Evolutionary conservation across 1,139 yeast genomes (phyloP), one percentile per base, ranked within the genome.

Genomic region (Geotrichum candidum): DNA sequence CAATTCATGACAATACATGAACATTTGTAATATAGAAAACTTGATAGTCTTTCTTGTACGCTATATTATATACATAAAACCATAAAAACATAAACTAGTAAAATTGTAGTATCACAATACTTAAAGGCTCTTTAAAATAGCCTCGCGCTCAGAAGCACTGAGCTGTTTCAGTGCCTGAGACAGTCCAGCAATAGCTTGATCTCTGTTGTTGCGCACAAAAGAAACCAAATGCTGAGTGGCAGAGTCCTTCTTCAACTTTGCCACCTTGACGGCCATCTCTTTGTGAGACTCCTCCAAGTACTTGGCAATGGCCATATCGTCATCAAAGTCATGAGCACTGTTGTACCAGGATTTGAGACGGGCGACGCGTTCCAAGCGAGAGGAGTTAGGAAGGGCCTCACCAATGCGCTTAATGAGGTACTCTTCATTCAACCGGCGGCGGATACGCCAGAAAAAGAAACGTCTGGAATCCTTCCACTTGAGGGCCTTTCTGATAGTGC

Each of bases 371-470:
- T 91, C 97, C 66, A 90, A 80, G 75, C 92, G 85, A 53, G 84
- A 81, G 56, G 90, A 82, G 58, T 77, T 73, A 61, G 85, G 82
- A 64, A 88, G 75, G 65, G 85, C 87, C 64, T 83, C 86, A 61
- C 85, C 84, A 70, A 92, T 84, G 72, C 89, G 83, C 76, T 84
- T 86, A 75, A 90, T 80, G 72, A 92, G 81, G 76, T 90, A 90
- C 75, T 90, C 96, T 79, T 94, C 98, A 74, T 89, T 87, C 77
- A 95, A 81, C 78, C 97, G 90, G 79, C 99, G 88, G 79, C 97
- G 90, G 67, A 90, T 84, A 78, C 99, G 87, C 99, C 99, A 94
- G 94, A 90, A 94, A 85, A 94, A 95, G 84, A 84, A 89, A 72
- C 98, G 85, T 81, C 99, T 90, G 41, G 98, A 84, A 61, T 91